phyloP scores from a whole-genome alignment of 1,139 yeast genomes.

The Candida freyschussii region DNA sequence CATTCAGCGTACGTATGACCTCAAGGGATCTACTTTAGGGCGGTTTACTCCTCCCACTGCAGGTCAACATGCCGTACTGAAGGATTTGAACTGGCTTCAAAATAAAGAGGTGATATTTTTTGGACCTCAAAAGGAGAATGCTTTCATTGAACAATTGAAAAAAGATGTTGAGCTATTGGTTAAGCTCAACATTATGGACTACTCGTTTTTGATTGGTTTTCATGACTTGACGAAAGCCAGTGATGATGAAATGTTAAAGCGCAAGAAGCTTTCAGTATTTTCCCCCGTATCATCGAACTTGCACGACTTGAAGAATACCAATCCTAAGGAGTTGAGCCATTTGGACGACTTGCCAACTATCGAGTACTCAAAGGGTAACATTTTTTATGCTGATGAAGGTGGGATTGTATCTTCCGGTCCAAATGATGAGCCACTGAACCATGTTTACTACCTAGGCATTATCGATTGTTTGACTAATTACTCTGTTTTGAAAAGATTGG shows the following conservation, averaged over 20 bases:
- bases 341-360: constrained; percentile 36
- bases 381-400: constrained; percentile 80
- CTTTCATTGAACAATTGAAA: constrained; percentile 64
- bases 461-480: constrained; percentile 92
- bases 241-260: constrained; percentile 28
- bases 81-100: constrained; percentile 87
- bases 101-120: constrained; percentile 56
- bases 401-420: constrained; percentile 78
- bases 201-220: constrained; percentile 81
- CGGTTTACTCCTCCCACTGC: constrained; percentile 45
- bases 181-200: constrained; percentile 87
- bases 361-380: constrained; percentile 45
- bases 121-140: constrained; percentile 62
- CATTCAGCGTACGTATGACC: constrained; percentile 79
- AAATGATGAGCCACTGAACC: constrained; percentile 52
- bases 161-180: constrained; percentile 72
- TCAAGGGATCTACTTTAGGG: constrained; percentile 92
- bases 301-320: constrained; percentile 42
- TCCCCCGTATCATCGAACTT: constrained; percentile 34
- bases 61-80: constrained; percentile 42
- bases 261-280: constrained; percentile 41
- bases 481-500: constrained; percentile 68
- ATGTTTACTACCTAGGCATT: constrained; percentile 86
- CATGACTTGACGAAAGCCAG: constrained; percentile 69
- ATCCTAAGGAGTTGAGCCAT: constrained; percentile 41